Conservation (phyloP, 73 alveolate species). For the Tetrahymena borealis region DNA sequence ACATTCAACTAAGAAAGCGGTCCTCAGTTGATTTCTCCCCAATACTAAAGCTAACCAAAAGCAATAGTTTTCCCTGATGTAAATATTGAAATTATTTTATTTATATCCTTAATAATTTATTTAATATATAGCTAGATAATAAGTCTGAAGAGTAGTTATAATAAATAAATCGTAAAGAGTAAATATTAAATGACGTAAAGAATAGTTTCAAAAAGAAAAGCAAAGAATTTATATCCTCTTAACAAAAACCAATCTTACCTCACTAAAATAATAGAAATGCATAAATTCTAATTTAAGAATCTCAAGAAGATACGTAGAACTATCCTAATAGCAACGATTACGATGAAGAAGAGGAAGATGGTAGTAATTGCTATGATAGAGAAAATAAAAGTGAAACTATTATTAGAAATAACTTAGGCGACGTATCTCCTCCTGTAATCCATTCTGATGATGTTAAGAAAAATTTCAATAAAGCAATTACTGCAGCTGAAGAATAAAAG, state of each 20-base stretch:
- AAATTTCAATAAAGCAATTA: too few relatives aligned
- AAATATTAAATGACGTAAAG: not conserved
- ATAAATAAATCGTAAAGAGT: not conserved
- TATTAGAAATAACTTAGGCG: not conserved
- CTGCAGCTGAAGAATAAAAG: too few relatives aligned
- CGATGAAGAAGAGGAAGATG: not conserved
- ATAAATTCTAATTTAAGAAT: not conserved
- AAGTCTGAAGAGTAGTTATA: too few relatives aligned
- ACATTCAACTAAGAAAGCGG: not conserved
- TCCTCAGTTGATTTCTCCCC: not conserved
- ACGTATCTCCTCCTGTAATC: not conserved
- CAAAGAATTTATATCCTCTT: not conserved
- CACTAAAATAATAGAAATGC: not conserved
- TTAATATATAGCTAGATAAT: too few relatives aligned
- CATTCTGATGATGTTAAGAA: not conserved
- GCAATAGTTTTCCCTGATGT: not conserved
- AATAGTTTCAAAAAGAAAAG: not conserved
- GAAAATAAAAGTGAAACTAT: not conserved
- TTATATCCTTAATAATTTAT: not conserved
- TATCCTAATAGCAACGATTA: not conserved
- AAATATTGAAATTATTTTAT: not conserved
- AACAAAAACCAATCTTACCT: not conserved
- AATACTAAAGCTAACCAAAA: not conserved
- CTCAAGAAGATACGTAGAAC: not conserved
- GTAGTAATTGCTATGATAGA: not conserved